Base-by-base conservation (phyloP, 2,329 filamentous ascomycete genomes). In the Trichoderma gracile region DNA sequence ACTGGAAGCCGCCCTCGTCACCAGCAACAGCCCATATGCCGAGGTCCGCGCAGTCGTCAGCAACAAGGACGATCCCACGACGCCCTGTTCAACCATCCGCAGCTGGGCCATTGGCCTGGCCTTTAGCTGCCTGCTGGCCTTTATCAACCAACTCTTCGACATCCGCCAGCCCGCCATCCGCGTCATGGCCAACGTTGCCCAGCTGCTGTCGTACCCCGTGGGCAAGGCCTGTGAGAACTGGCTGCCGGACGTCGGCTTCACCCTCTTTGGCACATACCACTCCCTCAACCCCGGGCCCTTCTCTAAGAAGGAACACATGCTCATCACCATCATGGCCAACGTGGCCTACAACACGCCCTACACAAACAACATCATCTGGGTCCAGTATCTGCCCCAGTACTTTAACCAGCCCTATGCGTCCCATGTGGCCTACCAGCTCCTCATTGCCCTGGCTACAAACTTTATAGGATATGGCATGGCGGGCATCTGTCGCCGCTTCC, bases 251-350 rank as follows among this genome's bases (percentile, higher is more conserved):
- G 75, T 71, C 52, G 80, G 80, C 40, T 78, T 87, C 68, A 82
- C 75, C 1, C 69, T 82, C 17, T 76, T 78, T 47, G 81, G 81
- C 10, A 69, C 77, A 23, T 76, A 78, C 21, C 80, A 83, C 70
- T 80, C 78, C 5, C 76, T 85, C 15, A 86, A 86, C 69, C 83
- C 84, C 0, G 83, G 84, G 0, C 81, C 80, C 2, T 87, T 87
- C 70, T 82, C 81, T 61, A 81, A 81, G 69, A 87, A 87, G 74
- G 85, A 87, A 72, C 85, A 87, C 70, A 84, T 85, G 78, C 77
- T 87, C 46, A 84, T 86, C 67, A 82, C 82, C 65, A 84, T 86
- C 72, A 85, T 86, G 82, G 85, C 87, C 62, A 88, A 89, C 71
- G 82, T 83, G 14, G 80, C 81, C 14, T 82, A 79, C 73, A 80